Conservation (phyloP, 768 basidiomycete genomes). For the Mycena capillaripes region DNA sequence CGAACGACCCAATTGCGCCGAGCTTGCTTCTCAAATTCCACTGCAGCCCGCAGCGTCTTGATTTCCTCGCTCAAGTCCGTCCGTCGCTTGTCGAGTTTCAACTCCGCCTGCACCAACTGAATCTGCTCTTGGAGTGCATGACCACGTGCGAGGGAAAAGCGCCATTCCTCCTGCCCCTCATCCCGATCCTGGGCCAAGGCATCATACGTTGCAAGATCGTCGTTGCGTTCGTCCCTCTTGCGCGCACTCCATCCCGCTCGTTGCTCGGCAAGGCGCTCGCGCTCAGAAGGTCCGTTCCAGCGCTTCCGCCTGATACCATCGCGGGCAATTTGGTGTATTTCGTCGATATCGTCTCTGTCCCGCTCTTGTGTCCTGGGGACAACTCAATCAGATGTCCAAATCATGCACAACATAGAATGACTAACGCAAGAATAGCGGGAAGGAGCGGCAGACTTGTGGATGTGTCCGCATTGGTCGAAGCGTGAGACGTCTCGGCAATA, state of each 20-base stretch:
- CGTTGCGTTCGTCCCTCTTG: too few relatives aligned
- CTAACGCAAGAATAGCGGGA: constrained; percentile 5
- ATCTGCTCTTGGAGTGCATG: not conserved
- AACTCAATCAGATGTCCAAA: not conserved
- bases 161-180: too few relatives aligned
- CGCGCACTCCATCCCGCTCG: too few relatives aligned
- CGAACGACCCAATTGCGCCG: constrained; percentile 9
- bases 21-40: constrained; percentile 20
- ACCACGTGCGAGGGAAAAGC: too few relatives aligned
- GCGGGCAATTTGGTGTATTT: not conserved
- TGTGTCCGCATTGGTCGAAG: too few relatives aligned
- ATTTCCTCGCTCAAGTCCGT: not conserved
- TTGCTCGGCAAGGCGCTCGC: not conserved
- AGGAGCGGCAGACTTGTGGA: too few relatives aligned
- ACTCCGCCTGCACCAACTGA: too few relatives aligned
- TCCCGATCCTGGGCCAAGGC: too few relatives aligned
- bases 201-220: too few relatives aligned
- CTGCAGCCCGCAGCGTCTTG: not conserved
- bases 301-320: not conserved
- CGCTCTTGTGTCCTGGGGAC: not conserved
- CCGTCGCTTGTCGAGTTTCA: not conserved
- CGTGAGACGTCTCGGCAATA: too few relatives aligned
- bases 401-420: not conserved
- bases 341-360: not conserved
- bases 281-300: not conserved